A percentile compares a stretch with the other conserved stretches of the same genome.
Evolutionary conservation across 331 rosid species (phyloP).

Genomic region (Quercus lobata): DNA sequence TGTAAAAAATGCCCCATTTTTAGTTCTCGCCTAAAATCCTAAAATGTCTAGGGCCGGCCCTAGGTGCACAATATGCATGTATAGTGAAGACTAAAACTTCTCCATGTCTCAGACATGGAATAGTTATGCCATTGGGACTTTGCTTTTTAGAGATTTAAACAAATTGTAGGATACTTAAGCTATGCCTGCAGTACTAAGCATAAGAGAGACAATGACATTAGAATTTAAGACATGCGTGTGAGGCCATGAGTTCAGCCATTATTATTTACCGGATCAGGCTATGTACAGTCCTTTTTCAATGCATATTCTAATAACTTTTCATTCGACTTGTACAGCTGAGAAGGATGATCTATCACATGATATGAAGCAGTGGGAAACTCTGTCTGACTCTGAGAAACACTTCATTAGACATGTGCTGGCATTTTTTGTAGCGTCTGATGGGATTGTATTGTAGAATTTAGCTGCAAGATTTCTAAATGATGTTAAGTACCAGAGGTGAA

Average conservation of each 20-base stretch:
- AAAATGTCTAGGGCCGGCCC: no score
- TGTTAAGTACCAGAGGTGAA: constrained; percentile 79
- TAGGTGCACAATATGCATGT: not conserved
- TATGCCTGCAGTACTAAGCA: not conserved
- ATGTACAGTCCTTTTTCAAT: not conserved
- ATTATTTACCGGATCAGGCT: not conserved
- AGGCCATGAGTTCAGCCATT: not conserved
- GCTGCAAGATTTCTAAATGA: constrained; percentile 81
- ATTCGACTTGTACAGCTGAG: constrained; percentile 51
- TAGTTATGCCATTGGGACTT: not conserved
- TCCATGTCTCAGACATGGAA: not conserved
- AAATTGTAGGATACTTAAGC: not conserved
- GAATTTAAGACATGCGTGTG: not conserved
- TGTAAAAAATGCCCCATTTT: no score
- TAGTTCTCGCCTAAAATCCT: no score
- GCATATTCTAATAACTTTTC: not conserved
- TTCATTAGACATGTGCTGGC: constrained; percentile 75
- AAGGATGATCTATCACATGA: constrained; percentile 87
- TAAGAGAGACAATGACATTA: not conserved
- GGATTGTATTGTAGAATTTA: constrained; percentile 84
- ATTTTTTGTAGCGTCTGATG: constrained; percentile 92
- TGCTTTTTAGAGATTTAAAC: not conserved
- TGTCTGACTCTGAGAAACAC: constrained; percentile 77
- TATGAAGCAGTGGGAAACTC: constrained; percentile 57
- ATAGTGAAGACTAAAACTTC: not conserved